These are phyloP conservation scores for Xylaria sp. DNA, from an alignment of 2,329 filamentous ascomycete genomes.

Conservation along the genomic window DNA sequence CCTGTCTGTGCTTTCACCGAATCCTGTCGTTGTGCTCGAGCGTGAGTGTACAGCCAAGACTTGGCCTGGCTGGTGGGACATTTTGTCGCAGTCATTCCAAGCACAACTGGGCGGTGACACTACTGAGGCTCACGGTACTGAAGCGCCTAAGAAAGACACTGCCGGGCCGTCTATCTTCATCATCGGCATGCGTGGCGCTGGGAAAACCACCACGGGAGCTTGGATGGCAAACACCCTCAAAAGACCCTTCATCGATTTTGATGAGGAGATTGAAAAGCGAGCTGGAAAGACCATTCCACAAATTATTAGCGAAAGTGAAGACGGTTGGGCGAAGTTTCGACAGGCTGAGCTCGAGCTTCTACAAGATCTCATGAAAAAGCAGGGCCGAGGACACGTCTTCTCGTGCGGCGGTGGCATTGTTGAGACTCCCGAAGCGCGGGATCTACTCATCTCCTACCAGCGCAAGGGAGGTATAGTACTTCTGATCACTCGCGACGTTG, in stretches of 20 bases:
- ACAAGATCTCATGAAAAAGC: conserved; percentile 66
- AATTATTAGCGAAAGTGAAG: conserved; percentile 61
- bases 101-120: conserved; percentile 74
- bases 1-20: conserved; percentile 64
- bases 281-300: conserved; percentile 76
- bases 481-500: conserved; percentile 80
- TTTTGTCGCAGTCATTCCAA: conserved; percentile 70
- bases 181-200: conserved; percentile 94
- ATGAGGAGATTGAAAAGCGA: conserved; percentile 74
- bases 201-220: conserved; percentile 87
- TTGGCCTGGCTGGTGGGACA: conserved; percentile 99
- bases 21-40: conserved; percentile 73
- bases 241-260: conserved; percentile 78
- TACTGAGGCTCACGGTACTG: conserved; percentile 29
- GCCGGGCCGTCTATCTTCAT: conserved; percentile 73
- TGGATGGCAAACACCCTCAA: conserved; percentile 75
- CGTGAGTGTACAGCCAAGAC: conserved; percentile 94
- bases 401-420: conserved; percentile 93
- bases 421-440: conserved; percentile 73
- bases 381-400: conserved; percentile 72
- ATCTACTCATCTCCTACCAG: conserved; percentile 68
- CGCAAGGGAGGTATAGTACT: conserved; percentile 77
- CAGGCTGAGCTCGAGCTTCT: conserved; percentile 71
- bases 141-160: conserved; percentile 35
- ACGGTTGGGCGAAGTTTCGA: conserved; percentile 86